phyloP scores from a whole-genome alignment of 768 basidiomycete genomes.

The Tulasnella sp. region DNA sequence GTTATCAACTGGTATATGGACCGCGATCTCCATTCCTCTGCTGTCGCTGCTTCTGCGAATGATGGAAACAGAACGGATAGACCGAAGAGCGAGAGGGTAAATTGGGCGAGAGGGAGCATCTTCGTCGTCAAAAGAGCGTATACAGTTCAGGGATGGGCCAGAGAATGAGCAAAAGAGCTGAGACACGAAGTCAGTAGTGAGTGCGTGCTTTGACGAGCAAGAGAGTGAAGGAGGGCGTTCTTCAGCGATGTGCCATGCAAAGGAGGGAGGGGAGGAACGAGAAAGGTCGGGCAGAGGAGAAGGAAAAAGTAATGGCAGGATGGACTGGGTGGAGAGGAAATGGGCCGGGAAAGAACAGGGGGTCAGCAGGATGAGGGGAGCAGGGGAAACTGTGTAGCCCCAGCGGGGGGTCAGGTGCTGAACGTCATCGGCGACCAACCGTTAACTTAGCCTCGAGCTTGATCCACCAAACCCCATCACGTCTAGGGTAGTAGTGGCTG shows the following conservation, averaged over 20 bases:
- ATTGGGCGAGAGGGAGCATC: neutral
- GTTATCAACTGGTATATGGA: slow-evolving; percentile 81
- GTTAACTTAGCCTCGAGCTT: neutral
- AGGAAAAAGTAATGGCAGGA: slow-evolving; percentile 30
- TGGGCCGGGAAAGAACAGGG: neutral
- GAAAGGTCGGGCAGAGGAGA: slow-evolving; percentile 33
- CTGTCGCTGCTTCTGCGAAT: slow-evolving; percentile 52
- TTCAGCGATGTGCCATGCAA: neutral
- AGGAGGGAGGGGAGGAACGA: slow-evolving; percentile 31
- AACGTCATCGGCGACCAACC: neutral
- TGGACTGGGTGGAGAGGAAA: neutral
- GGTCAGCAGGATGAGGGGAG: neutral
- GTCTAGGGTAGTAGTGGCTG: neutral
- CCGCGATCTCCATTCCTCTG: slow-evolving; percentile 69
- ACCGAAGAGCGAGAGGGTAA: slow-evolving; percentile 28
- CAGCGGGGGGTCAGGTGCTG: neutral
- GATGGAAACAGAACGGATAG: slow-evolving; percentile 28
- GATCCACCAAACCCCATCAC: neutral
- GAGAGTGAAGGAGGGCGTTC: neutral
- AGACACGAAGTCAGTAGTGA: neutral
- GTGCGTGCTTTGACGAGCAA: neutral
- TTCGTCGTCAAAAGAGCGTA: neutral
- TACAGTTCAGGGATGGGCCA: neutral
- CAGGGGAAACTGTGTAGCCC: neutral
- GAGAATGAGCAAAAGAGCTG: neutral